A percentile compares a stretch with the other conserved stretches of the same genome.
Evolutionary conservation across 1,139 yeast species (phyloP).

Genomic region (Hansenula anomala): DNA sequence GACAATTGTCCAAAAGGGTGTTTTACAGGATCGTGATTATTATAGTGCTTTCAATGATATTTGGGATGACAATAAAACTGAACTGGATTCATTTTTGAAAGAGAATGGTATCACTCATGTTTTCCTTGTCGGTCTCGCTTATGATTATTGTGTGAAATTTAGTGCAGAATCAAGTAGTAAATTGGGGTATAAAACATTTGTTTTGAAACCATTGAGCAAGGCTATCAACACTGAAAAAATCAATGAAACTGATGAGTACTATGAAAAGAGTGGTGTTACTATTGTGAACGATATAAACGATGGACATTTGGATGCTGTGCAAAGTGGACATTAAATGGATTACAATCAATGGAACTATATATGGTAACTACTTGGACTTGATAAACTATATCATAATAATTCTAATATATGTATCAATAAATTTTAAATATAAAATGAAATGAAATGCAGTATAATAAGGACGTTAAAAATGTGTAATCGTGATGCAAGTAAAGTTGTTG

Average conservation of each 20-base stretch:
- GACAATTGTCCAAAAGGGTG: constrained; percentile 63
- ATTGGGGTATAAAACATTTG: constrained; percentile 59
- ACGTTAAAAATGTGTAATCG: too few species aligned
- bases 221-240: constrained; percentile 37
- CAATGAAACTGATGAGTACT: constrained; percentile 18
- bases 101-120: constrained; percentile 50
- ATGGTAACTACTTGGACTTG: too few species aligned
- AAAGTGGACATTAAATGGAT: too few species aligned
- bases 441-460: too few species aligned
- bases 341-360: too few species aligned
- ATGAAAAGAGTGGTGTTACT: constrained; percentile 10
- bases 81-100: constrained; percentile 44
- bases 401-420: too few species aligned
- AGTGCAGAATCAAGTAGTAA: constrained; percentile 67
- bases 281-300: constrained; percentile 10
- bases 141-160: constrained; percentile 77
- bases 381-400: too few species aligned
- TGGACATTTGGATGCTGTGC: neutral
- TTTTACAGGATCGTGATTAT: constrained; percentile 66
- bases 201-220: constrained; percentile 49
- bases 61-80: constrained; percentile 72
- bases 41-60: constrained; percentile 86
- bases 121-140: constrained; percentile 76
- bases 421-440: too few species aligned
- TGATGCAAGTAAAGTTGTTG: too few species aligned